Evolutionary conservation across 495 filamentous ascomycete species (phyloP), one percentile per base, ranked within the genome.

Genomic region (Daldinia concentrica): DNA sequence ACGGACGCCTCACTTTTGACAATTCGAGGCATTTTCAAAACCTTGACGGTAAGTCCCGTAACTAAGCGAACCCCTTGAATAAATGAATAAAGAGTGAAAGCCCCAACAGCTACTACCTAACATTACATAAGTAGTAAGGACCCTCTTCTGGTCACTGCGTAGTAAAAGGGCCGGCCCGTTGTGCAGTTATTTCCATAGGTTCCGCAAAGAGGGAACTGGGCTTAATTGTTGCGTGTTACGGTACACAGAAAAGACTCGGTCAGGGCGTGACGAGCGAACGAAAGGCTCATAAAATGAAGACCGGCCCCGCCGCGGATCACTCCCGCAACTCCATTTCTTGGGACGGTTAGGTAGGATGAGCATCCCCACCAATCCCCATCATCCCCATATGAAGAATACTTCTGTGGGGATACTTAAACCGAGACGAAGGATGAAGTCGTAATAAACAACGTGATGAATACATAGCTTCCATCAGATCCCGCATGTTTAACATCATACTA

Each of bases 331-430:
- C 58, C 58, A 66, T 68, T 57, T 30, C 36, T 63, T 58, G 26
- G 62, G 37, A 66, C 58, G 50, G 34, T 34, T 52, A 24, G 7
- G 12, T 52, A 24, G 14, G 19, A 19, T 61, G n/a, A 64, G 24
- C 39, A 45, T 62, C 64, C 50, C 69, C 64, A 67, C 65, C 52
- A 45, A 64, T 50, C 60, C 64, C 55, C 69, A 67, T 64, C 39
- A 58, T 29, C 65, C 70, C 71, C 71, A 62, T 73, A 61, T 50
- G 30, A 65, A 60, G 69, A 69, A 66, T 52, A 66, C 66, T 65
- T 69, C 62, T 69, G 62, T 66, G 71, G 71, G 58, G 66, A 66
- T 66, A 45, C 59, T 45, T 30, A 45, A 41, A 19, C 17, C 30
- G 54, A 68, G 65, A 64, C 70, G 64, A 61, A 65, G 65, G 64